A percentile compares a stretch with the other conserved stretches of the same genome.
phyloP scores from a whole-genome alignment of 108 stramenopile genomes.

The Nitzschia inconspicua region DNA sequence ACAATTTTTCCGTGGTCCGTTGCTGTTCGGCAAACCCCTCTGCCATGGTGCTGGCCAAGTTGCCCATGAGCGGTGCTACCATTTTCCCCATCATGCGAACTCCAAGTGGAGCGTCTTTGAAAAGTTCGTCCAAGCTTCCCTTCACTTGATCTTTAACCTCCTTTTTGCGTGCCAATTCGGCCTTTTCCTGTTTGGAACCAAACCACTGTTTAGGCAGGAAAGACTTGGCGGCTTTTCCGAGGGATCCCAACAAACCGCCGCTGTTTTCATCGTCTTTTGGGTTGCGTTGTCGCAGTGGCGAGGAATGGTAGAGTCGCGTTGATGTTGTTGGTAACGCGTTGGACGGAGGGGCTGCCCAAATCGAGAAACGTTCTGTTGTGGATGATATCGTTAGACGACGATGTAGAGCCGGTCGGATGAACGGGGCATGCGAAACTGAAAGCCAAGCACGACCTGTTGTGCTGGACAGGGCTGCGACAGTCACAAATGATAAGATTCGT shows the following conservation, averaged over 20 bases:
- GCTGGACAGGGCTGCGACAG: too few relatives aligned
- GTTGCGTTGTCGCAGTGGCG: not conserved
- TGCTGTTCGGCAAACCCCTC: constrained; percentile 66
- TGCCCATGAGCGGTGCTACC: constrained; percentile 49
- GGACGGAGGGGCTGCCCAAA: too few relatives aligned
- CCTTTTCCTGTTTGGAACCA: constrained; percentile 57
- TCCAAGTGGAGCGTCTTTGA: constrained; percentile 70
- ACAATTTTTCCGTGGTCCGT: constrained; percentile 39
- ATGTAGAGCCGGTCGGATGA: too few relatives aligned
- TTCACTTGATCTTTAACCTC: constrained; percentile 39
- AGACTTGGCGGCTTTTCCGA: constrained; percentile 26
- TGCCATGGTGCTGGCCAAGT: constrained; percentile 40
- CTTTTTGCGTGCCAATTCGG: constrained; percentile 26
- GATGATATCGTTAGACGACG: too few relatives aligned
- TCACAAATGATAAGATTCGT: too few relatives aligned
- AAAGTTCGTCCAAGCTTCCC: constrained; percentile 43
- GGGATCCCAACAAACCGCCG: constrained; percentile 6
- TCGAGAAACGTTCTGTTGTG: too few relatives aligned
- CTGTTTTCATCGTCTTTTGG: constrained; percentile 1
- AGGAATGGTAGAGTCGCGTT: not conserved
- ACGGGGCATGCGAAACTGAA: too few relatives aligned
- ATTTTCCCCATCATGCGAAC: constrained; percentile 64
- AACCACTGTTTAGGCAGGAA: constrained; percentile 38
- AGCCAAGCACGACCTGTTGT: too few relatives aligned
- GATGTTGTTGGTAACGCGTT: not conserved